Percentiles rank a stretch among this genome's conserved stretches.
These are phyloP conservation scores for Claviceps fusiformis DNA, from an alignment of 2,329 filamentous ascomycete species.

Conservation along the genomic window DNA sequence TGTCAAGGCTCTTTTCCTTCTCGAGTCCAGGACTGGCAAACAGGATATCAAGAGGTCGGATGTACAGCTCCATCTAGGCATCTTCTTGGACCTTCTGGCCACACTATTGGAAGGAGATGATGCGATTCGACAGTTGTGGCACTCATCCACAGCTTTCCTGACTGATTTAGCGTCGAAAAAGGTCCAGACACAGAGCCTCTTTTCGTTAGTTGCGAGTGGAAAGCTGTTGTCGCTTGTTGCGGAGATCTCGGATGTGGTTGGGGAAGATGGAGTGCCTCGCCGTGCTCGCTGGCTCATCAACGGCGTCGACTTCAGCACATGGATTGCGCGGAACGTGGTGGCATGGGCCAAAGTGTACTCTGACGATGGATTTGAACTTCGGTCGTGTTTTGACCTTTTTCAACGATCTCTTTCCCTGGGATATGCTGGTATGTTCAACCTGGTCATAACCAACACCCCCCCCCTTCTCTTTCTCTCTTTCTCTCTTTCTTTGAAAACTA, in stretches of 20 bases:
- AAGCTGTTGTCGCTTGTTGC: conserved; percentile 36
- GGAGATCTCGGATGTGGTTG: conserved; percentile 39
- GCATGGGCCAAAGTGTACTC: conserved; percentile 23
- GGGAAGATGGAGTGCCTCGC: conserved; percentile 16
- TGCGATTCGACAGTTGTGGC: conserved; percentile 26
- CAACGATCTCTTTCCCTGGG: conserved; percentile 55
- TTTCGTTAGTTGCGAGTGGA: conserved; percentile 33
- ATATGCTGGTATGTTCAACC: conserved; percentile 45
- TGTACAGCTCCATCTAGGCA: conserved; percentile 27
- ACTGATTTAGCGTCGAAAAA: conserved; percentile 15
- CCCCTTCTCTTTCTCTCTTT: background rate
- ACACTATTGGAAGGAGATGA: conserved; percentile 25
- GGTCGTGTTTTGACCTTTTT: conserved; percentile 33
- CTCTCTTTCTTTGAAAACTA: background rate
- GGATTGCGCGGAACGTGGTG: conserved; percentile 55
- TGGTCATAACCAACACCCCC: background rate
- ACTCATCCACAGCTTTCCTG: conserved; percentile 14
- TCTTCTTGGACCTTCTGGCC: conserved; percentile 30
- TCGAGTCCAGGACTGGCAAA: conserved; percentile 29
- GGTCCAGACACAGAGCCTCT: conserved; percentile 22
- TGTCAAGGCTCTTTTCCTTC: conserved; percentile 45
- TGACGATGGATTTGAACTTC: conserved; percentile 22
- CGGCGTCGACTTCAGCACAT: conserved; percentile 50
- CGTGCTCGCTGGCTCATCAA: conserved; percentile 46
- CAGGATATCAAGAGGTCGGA: conserved; percentile 27